phyloP scores from a whole-genome alignment of 2,329 filamentous ascomycete genomes.

The Akanthomyces lecanii region DNA sequence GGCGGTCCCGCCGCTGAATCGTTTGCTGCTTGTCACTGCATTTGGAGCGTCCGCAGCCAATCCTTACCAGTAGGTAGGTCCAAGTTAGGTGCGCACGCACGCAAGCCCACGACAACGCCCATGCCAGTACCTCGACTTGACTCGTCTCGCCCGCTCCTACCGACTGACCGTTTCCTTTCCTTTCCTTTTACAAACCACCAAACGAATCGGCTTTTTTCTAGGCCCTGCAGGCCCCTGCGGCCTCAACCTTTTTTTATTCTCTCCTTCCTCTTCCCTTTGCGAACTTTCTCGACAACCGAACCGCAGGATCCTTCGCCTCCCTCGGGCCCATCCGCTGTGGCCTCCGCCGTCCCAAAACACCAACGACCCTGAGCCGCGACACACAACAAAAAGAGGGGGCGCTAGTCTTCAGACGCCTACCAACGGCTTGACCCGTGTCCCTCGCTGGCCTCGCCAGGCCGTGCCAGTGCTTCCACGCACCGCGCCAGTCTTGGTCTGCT shows the following conservation, averaged over 20 bases:
- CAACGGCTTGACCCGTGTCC: slow-evolving; percentile 9
- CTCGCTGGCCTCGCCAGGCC: background rate
- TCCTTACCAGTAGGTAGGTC: too few relatives aligned
- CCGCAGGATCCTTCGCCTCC: background rate
- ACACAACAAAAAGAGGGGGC: slow-evolving; percentile 10
- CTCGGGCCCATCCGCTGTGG: background rate
- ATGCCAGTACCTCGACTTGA: background rate
- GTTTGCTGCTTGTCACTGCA: too few relatives aligned
- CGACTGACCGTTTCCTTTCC: background rate
- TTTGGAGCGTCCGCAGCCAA: too few relatives aligned
- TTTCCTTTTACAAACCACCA: background rate
- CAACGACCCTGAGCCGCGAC: slow-evolving; percentile 5
- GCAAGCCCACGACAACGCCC: too few relatives aligned
- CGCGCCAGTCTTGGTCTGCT: background rate
- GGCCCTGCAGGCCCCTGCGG: slow-evolving; percentile 17
- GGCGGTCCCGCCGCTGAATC: too few relatives aligned
- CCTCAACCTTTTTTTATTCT: slow-evolving; percentile 14
- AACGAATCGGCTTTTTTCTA: slow-evolving; percentile 6
- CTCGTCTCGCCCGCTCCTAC: slow-evolving; percentile 1
- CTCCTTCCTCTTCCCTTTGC: background rate
- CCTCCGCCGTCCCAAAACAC: slow-evolving; percentile 9
- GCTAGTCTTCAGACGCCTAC: slow-evolving; percentile 1
- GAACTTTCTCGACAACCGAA: background rate
- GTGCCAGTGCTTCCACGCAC: background rate
- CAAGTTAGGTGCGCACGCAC: too few relatives aligned